phyloP scores from a whole-genome alignment of 2,329 filamentous ascomycete genomes.

The Metarhizium sp. region DNA sequence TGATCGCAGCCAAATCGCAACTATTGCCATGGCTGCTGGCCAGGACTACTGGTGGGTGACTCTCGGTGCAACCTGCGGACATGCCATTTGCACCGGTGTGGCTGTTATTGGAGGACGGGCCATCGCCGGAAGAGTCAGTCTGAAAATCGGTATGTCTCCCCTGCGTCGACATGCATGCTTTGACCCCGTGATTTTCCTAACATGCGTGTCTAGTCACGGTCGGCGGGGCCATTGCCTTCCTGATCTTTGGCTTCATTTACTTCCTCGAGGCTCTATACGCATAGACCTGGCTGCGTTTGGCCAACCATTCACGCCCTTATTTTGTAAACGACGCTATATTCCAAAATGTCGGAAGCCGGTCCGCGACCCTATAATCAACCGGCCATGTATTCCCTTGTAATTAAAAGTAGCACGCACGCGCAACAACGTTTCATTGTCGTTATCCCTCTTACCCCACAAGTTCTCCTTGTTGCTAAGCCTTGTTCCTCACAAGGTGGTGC shows the following conservation, averaged over 20 bases:
- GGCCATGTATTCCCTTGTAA: not conserved
- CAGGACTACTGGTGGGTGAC: conserved; percentile 99
- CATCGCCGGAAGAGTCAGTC: conserved; percentile 86
- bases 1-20: conserved; percentile 94
- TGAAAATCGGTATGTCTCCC: conserved; percentile 76
- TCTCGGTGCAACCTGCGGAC: conserved; percentile 74
- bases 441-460: not conserved
- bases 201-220: conserved; percentile 60
- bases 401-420: not conserved
- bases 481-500: not conserved
- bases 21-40: conserved; percentile 96
- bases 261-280: conserved; percentile 66
- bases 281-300: conserved; percentile 15
- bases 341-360: not conserved
- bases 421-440: not conserved
- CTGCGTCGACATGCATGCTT: not conserved
- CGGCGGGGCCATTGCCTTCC: conserved; percentile 81
- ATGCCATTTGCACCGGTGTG: conserved; percentile 81
- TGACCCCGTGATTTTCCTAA: not conserved
- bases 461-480: too few species aligned
- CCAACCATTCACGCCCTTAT: not conserved
- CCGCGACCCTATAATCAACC: not conserved
- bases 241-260: conserved; percentile 89
- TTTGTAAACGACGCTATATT: not conserved
- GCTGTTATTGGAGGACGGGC: conserved; percentile 89